Evolutionary conservation across 177 flowering plant species (phyloP).

Genomic region (Tripterygium wilfordii): DNA sequence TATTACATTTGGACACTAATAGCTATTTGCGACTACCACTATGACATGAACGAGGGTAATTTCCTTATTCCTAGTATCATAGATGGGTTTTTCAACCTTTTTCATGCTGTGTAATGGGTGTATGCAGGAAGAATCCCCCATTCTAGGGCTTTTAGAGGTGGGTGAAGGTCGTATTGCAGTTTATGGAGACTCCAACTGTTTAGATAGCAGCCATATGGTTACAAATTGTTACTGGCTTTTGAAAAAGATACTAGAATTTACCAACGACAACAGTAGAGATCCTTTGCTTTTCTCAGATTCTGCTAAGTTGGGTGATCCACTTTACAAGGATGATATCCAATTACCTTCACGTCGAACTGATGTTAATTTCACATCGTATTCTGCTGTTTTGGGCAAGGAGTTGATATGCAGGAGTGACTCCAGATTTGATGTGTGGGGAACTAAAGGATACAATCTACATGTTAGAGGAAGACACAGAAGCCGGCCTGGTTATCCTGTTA

Average conservation of each 20-base stretch:
- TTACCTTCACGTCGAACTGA: slow-evolving; percentile 90
- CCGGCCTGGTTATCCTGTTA: slow-evolving; percentile 66
- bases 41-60: too few relatives aligned
- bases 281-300: slow-evolving; percentile 75
- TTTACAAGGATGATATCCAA: slow-evolving; percentile 50
- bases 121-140: slow-evolving; percentile 75
- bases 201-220: slow-evolving; percentile 99
- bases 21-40: too few relatives aligned
- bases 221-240: slow-evolving; percentile 94
- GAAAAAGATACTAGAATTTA: slow-evolving; percentile 74
- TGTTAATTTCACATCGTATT: slow-evolving; percentile 82
- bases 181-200: slow-evolving; percentile 97
- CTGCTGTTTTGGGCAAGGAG: slow-evolving; percentile 75
- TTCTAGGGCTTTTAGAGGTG: slow-evolving; percentile 78
- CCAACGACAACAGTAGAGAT: slow-evolving; percentile 60
- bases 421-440: slow-evolving; percentile 90
- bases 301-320: slow-evolving; percentile 35
- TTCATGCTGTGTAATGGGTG: neutral
- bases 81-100: too few relatives aligned
- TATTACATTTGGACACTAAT: too few relatives aligned
- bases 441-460: slow-evolving; percentile 73
- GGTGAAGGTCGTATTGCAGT: slow-evolving; percentile 82
- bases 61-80: too few relatives aligned
- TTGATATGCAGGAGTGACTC: slow-evolving; percentile 74
- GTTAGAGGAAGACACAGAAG: slow-evolving; percentile 65